These are phyloP conservation scores for Debaryomyces nepalensis DNA, from an alignment of 1,139 yeast species.

Conservation along the genomic window DNA sequence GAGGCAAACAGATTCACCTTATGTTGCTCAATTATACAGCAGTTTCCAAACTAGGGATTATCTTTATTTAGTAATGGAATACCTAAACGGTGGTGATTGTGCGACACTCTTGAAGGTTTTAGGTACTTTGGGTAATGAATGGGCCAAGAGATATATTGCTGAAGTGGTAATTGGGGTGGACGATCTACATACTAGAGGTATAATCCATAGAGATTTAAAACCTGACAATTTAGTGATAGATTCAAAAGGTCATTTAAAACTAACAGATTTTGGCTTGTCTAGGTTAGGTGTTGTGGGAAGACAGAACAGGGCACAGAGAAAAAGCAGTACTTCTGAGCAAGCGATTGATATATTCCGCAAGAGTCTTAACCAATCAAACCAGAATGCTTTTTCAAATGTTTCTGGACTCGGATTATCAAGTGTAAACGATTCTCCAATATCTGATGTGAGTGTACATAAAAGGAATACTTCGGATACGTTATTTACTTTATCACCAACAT, in stretches of 20 bases:
- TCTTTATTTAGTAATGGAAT: constrained; percentile 93
- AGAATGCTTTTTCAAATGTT: constrained; percentile 26
- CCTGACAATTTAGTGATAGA: constrained; percentile 94
- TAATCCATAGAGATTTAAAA: constrained; percentile 92
- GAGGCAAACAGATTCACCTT: constrained; percentile 93
- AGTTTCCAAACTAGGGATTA: constrained; percentile 90
- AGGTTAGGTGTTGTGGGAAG: constrained; percentile 88
- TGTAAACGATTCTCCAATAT: constrained; percentile 35
- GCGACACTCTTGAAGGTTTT: constrained; percentile 82
- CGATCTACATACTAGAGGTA: constrained; percentile 85
- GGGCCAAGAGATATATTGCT: constrained; percentile 87
- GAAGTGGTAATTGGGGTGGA: constrained; percentile 91
- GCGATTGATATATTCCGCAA: constrained; percentile 48
- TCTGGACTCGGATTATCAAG: constrained; percentile 21
- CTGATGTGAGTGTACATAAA: constrained; percentile 34
- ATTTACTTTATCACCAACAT: constrained; percentile 52
- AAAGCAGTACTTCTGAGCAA: constrained; percentile 51
- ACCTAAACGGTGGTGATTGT: constrained; percentile 93
- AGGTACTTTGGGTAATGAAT: constrained; percentile 80
- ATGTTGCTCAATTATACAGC: constrained; percentile 86
- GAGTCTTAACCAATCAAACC: constrained; percentile 25
- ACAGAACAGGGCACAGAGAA: constrained; percentile 54
- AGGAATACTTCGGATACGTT: constrained; percentile 50
- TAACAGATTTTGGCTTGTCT: constrained; percentile 94
- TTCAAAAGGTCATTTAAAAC: constrained; percentile 81